phyloP scores from a whole-genome alignment of 176 grass and related monocot species.

The Pharus latifolius region DNA sequence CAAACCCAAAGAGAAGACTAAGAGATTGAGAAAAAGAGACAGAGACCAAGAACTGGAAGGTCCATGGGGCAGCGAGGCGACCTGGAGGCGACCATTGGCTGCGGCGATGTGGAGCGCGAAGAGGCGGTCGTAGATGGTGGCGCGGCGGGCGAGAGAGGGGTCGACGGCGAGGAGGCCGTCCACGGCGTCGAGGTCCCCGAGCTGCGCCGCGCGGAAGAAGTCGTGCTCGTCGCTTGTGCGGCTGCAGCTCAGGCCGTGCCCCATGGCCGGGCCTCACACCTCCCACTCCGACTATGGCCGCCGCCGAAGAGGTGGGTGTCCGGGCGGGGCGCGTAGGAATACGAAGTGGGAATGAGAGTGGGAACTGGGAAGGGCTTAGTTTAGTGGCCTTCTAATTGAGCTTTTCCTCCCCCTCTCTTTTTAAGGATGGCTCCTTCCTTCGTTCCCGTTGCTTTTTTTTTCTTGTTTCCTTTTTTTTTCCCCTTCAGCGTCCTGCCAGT shows the following conservation, averaged over 20 bases:
- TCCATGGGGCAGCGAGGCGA: not conserved
- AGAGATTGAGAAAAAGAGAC: not conserved
- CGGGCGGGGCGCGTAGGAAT: not conserved
- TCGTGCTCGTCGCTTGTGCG: slow-evolving; percentile 37
- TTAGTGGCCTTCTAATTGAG: no score
- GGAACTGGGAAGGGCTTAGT: no score
- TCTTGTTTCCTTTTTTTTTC: no score
- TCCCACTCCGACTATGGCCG: not conserved
- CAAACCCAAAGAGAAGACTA: not conserved
- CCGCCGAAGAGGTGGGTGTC: not conserved
- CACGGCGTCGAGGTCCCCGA: slow-evolving; percentile 31
- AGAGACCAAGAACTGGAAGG: not conserved
- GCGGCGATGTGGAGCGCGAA: slow-evolving; percentile 55
- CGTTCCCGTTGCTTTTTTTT: no score
- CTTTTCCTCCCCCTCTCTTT: no score
- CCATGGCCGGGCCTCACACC: slow-evolving; percentile 14
- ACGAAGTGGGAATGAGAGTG: not conserved
- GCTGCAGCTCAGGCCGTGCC: slow-evolving; percentile 51
- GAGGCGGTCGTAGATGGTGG: slow-evolving; percentile 51
- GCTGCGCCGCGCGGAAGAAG: slow-evolving; percentile 47
- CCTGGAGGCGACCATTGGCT: slow-evolving; percentile 42
- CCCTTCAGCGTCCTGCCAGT: no score
- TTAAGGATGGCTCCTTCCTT: no score
- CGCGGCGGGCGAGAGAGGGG: slow-evolving; percentile 7
- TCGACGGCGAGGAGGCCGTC: slow-evolving; percentile 16